phyloP scores from a whole-genome alignment of 345 rosid genomes.

The Populus pruinosa region DNA sequence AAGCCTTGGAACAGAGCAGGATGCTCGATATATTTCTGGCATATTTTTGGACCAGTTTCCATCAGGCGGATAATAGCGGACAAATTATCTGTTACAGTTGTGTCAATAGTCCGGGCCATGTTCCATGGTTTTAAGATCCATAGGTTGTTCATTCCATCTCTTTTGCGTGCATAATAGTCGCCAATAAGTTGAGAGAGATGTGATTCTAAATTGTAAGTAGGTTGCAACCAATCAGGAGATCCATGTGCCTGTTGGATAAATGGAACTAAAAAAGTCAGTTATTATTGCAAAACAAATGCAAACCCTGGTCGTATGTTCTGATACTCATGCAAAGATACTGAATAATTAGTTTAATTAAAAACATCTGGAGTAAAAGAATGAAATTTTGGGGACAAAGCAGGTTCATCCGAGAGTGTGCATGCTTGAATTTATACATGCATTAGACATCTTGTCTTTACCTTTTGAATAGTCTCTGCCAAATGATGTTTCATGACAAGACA shows the following conservation, averaged over 20 bases:
- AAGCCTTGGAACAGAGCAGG: slow-evolving; percentile 78
- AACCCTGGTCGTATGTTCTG: background rate
- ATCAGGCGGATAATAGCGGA: slow-evolving; percentile 83
- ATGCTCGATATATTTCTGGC: slow-evolving; percentile 93
- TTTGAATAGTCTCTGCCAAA: slow-evolving; percentile 87
- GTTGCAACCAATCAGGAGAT: slow-evolving; percentile 80
- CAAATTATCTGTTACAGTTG: slow-evolving; percentile 71
- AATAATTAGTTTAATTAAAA: background rate
- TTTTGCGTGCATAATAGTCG: slow-evolving; percentile 60
- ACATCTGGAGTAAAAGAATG: background rate
- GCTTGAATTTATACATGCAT: background rate
- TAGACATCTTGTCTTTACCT: slow-evolving; percentile 37
- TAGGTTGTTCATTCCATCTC: slow-evolving; percentile 58
- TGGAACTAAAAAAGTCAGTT: slow-evolving; percentile 11
- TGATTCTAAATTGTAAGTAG: slow-evolving; percentile 82
- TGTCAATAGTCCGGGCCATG: slow-evolving; percentile 96
- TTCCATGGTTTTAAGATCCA: slow-evolving; percentile 99
- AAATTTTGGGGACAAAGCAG: background rate
- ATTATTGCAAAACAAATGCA: background rate
- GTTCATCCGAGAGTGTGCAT: slow-evolving; percentile 3
- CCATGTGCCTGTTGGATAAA: slow-evolving; percentile 64
- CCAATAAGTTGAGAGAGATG: slow-evolving; percentile 80
- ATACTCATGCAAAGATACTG: background rate
- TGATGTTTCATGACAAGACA: slow-evolving; percentile 98
- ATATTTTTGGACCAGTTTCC: slow-evolving; percentile 99